These are phyloP conservation scores for Diophrys appendiculata DNA, from an alignment of 73 alveolate genomes.

Conservation along the genomic window DNA sequence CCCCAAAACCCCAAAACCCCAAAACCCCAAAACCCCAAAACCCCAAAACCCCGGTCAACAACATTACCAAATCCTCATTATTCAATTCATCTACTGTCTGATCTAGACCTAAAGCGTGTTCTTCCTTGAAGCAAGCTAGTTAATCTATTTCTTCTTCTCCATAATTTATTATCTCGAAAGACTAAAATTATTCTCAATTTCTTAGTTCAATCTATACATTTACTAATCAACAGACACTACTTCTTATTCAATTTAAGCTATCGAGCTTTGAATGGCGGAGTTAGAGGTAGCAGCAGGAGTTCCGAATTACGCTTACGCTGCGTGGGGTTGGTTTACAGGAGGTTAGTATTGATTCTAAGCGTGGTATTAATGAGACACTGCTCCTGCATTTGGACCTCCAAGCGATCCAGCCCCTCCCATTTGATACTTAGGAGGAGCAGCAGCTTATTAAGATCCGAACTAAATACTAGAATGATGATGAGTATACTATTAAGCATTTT, in stretches of 20 bases:
- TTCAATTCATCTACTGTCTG: too few species aligned
- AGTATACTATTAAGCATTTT: background rate
- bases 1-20: too few species aligned
- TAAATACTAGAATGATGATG: background rate
- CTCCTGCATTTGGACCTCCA: constrained; percentile 8
- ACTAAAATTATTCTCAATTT: constrained; percentile 38
- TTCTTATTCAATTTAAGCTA: too few species aligned
- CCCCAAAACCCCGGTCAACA: too few species aligned
- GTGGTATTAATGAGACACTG: background rate
- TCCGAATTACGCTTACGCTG: too few species aligned
- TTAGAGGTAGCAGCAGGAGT: too few species aligned
- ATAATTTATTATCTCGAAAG: constrained; percentile 28
- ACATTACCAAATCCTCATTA: too few species aligned
- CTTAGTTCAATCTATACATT: constrained; percentile 20
- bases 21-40: too few species aligned
- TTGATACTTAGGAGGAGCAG: constrained; percentile 3
- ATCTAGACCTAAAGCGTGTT: constrained; percentile 3
- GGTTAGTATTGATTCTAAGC: constrained; percentile 18
- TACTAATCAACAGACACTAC: too few species aligned
- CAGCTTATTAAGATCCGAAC: background rate
- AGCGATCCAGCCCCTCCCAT: background rate
- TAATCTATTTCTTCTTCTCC: constrained; percentile 40
- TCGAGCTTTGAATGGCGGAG: too few species aligned
- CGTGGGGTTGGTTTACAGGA: too few species aligned
- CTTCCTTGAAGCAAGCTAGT: constrained; percentile 22